These are phyloP conservation scores for Zymoseptoria crescenta DNA, from an alignment of 2,329 filamentous ascomycete genomes.

Conservation along the genomic window DNA sequence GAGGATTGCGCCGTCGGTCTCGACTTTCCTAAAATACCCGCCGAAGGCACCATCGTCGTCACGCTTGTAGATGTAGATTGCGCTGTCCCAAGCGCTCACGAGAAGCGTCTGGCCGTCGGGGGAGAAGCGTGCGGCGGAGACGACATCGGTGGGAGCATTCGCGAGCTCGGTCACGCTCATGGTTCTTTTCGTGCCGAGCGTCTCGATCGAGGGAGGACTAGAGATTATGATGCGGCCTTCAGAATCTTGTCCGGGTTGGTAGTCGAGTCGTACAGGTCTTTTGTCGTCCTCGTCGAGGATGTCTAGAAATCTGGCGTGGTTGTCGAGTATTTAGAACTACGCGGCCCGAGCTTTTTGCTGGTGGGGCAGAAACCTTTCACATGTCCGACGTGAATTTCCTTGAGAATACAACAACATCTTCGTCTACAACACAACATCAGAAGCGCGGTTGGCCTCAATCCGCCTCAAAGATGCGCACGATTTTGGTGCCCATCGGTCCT, in stretches of 20 bases:
- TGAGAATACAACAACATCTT: not conserved
- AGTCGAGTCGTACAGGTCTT: not conserved
- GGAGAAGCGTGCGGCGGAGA: constrained; percentile 81
- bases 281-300: not conserved
- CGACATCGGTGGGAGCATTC: constrained; percentile 74
- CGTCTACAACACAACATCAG: not conserved
- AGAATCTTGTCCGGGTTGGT: too few species aligned
- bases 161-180: constrained; percentile 53
- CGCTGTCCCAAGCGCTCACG: constrained; percentile 92
- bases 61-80: constrained; percentile 68
- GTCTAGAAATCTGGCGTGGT: not conserved
- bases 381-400: not conserved
- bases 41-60: constrained; percentile 37
- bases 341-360: not conserved
- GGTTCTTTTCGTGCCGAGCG: constrained; percentile 4
- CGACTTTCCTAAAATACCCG: constrained; percentile 27
- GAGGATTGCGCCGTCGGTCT: constrained; percentile 73
- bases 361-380: not conserved
- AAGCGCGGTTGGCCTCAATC: not conserved
- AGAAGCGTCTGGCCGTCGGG: constrained; percentile 69
- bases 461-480: constrained; percentile 16
- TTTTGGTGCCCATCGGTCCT: constrained; percentile 52
- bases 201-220: not conserved
- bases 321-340: not conserved
- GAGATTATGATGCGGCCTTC: not conserved